Evolutionary conservation across 345 rosid species (phyloP), one percentile per base, ranked within the genome.

Genomic region (Lenwebbia sp.): DNA sequence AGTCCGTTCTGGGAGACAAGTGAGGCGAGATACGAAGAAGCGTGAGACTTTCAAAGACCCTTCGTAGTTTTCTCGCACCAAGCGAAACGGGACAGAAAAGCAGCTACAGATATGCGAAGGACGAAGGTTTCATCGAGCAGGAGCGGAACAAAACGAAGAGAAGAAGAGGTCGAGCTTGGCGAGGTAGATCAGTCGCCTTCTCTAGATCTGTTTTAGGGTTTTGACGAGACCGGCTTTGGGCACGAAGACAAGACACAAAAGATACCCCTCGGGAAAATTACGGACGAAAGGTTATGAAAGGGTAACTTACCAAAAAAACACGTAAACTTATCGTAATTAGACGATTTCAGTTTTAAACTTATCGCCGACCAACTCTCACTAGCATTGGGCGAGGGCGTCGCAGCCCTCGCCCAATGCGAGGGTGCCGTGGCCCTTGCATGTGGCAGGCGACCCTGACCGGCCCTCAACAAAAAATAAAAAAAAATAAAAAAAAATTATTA

Each of bases 161-260:
- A 5, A 11, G n/a, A 6, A 41, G 23, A 44, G 60, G 30, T 40
- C n/a, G 54, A 56, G 53, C 26, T 40, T 53, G 21, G 49, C 49
- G n/a, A 15, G 75, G 30, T 13, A 84, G 51, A 49, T 10, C 50
- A 55, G 58, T 55, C 74, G 76, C 82, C 82, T n/a, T 30, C 54
- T 28, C 30, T 81, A 5, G 44, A 54, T 55, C 37, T 57, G 54
- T 81, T 87, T 84, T 87, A 86, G 90, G 86, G 87, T 84, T 90
- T 87, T 88, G 89, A 88, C 88, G 85, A 62, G 57, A 17, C n/a
- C 10, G 3, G 47, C 57, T 49, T 11, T 23, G 55, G 86, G 54
- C 33, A 55, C 26, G 44, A 19, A 33, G 76, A 65, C 76, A 22
- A 33, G 78, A 70, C 47, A 40, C 78, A 21, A 37, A 33, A 21